Evolutionary conservation across 257 asterid species (phyloP).

Genomic region (Misopates orontium): DNA sequence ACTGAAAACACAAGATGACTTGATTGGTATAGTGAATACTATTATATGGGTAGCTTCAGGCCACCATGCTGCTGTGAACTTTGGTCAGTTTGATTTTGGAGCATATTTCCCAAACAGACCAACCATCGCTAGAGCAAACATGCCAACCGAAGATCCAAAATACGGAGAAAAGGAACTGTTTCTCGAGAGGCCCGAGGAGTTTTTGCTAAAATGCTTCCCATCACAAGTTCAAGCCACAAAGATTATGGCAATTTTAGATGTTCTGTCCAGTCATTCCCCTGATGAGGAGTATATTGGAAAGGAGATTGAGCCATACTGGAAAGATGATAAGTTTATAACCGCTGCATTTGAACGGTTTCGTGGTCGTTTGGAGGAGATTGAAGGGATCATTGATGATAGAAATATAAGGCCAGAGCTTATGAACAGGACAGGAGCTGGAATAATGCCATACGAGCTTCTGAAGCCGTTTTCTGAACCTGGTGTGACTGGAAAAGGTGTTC

Average conservation of each 20-base stretch:
- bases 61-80: constrained; percentile 84
- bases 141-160: constrained; percentile 68
- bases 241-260: constrained; percentile 56
- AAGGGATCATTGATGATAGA: constrained; percentile 62
- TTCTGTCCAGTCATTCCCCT: constrained; percentile 72
- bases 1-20: constrained; percentile 42
- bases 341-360: constrained; percentile 55
- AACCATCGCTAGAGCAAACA: constrained; percentile 47
- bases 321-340: constrained; percentile 33
- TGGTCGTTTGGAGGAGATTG: constrained; percentile 57
- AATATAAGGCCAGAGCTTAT: constrained; percentile 35
- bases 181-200: constrained; percentile 55
- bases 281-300: constrained; percentile 80
- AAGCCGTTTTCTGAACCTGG: constrained; percentile 73
- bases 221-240: constrained; percentile 60
- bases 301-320: constrained; percentile 43
- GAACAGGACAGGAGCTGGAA: constrained; percentile 80
- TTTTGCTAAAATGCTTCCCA: constrained; percentile 56
- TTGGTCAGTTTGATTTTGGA: constrained; percentile 67
- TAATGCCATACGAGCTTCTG: constrained; percentile 66
- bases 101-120: constrained; percentile 82
- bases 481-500: constrained; percentile 75
- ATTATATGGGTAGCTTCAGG: constrained; percentile 76
- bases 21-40: constrained; percentile 55
- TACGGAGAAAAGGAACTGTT: constrained; percentile 42